phyloP scores from a whole-genome alignment of 1,284 basidiomycete species.

The Porodaedalea pini region DNA sequence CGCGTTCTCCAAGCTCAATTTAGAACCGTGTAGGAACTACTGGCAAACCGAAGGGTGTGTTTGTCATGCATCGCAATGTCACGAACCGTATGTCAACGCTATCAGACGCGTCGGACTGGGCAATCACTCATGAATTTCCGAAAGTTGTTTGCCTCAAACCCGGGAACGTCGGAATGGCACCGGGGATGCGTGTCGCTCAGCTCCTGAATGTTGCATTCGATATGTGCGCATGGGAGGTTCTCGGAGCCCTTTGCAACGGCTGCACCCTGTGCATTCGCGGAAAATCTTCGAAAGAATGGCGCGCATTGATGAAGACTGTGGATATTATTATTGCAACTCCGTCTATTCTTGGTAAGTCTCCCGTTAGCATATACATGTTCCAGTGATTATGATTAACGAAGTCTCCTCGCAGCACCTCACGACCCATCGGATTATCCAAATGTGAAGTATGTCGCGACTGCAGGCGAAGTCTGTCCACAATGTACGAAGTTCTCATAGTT shows the following conservation, averaged over 20 bases:
- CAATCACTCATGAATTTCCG: slow-evolving; percentile 14
- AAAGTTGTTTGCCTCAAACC: slow-evolving; percentile 51
- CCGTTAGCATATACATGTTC: neutral
- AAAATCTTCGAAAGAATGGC: slow-evolving; percentile 54
- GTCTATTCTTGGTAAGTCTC: slow-evolving; percentile 42
- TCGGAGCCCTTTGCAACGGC: slow-evolving; percentile 53
- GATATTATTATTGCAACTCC: slow-evolving; percentile 54
- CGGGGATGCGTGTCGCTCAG: slow-evolving; percentile 53
- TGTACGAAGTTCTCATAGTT: slow-evolving; percentile 30
- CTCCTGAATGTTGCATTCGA: slow-evolving; percentile 59
- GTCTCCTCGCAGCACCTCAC: slow-evolving; percentile 39
- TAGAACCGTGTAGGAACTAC: slow-evolving; percentile 43
- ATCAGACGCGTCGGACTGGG: neutral
- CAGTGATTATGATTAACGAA: neutral
- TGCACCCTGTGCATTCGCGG: slow-evolving; percentile 54
- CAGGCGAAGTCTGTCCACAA: slow-evolving; percentile 58
- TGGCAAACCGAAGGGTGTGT: slow-evolving; percentile 55
- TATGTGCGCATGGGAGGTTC: slow-evolving; percentile 63
- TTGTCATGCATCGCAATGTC: slow-evolving; percentile 54
- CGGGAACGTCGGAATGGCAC: slow-evolving; percentile 52
- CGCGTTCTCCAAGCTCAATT: too few species aligned
- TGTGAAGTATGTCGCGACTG: slow-evolving; percentile 54
- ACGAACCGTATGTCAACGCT: slow-evolving; percentile 44
- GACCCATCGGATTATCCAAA: slow-evolving; percentile 54
- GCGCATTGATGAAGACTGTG: slow-evolving; percentile 50